A percentile compares a stretch with the other conserved stretches of the same genome.
phyloP scores from a whole-genome alignment of 805 yeast species.

The Lipomyces lipofer region DNA sequence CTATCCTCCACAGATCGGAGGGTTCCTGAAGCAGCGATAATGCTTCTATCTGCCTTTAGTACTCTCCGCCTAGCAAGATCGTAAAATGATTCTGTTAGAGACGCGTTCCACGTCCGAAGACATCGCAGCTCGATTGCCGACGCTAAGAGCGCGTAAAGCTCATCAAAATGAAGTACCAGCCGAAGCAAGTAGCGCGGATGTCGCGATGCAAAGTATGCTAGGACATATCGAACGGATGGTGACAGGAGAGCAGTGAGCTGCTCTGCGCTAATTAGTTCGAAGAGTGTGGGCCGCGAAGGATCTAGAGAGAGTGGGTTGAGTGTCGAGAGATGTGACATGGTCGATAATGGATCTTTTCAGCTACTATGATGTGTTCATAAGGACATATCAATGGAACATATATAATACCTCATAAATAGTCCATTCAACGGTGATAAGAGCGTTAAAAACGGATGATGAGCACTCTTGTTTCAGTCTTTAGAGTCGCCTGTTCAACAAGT shows the following conservation, averaged over 20 bases:
- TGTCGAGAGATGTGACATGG: constrained; percentile 38
- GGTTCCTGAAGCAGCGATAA: constrained; percentile 34
- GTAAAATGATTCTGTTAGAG: constrained; percentile 89
- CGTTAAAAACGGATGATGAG: too few relatives aligned
- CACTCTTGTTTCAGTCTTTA: too few relatives aligned
- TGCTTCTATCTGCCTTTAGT: constrained; percentile 37
- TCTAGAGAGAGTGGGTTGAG: constrained; percentile 76
- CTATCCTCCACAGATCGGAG: constrained; percentile 29
- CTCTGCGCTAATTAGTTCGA: constrained; percentile 79
- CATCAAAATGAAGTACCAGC: constrained; percentile 72
- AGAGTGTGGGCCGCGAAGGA: constrained; percentile 77
- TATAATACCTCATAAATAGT: too few relatives aligned
- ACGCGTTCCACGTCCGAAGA: constrained; percentile 71
- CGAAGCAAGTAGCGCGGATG: constrained; percentile 69
- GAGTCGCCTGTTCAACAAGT: too few relatives aligned
- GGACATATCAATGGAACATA: too few relatives aligned
- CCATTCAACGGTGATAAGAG: too few relatives aligned
- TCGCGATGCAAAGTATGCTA: constrained; percentile 76
- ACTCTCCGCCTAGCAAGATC: constrained; percentile 68
- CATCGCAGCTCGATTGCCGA: constrained; percentile 71
- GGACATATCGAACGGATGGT: constrained; percentile 76
- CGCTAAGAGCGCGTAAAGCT: constrained; percentile 61
- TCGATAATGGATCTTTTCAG: too few relatives aligned
- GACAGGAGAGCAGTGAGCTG: constrained; percentile 76
- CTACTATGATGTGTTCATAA: too few relatives aligned